Evolutionary conservation across 148 eudicot genomes (phyloP), one percentile per base, ranked within the genome.

Genomic region (Diospyros kaki): DNA sequence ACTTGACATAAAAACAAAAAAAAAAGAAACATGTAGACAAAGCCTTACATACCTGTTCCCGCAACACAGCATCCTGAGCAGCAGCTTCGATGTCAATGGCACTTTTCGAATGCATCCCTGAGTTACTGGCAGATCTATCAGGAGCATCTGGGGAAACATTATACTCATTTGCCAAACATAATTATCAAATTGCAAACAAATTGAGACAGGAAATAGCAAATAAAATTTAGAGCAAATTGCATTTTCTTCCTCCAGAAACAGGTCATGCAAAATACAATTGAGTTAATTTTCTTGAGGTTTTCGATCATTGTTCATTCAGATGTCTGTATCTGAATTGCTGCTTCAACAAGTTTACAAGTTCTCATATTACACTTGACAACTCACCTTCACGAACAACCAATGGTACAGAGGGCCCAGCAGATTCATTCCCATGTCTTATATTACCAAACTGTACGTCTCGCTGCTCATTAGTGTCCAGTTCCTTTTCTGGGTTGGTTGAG

Each of bases 1-100:
- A 28, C 2, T 17, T 17, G 12, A 11, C 64, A 42, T 43, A 55
- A 44, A 73, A 64, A 43, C 54, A 69, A 45, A 75, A 53, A 67
- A 66, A 72, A 74, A 44, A 46, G 58, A 73, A 38, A 75, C 10
- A 18, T 70, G 18, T 1, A 28, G 52, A 64, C 4, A 72, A 59
- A 66, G 66, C 44, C 8, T 13, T 50, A 77, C 76, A 71, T 91
- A 94, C 98, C 84, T 94, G 98, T 81, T 94, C 98, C 76, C 80
- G 96, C 65, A 94, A 78, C 77, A 94, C 89, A 72, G 96, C 97
- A 78, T 83, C 92, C 83, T 86, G 93, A 66, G 84, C 98, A 83
- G 86, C 88, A 84, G 83, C 81, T 73, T 94, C 98, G 80, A 94
- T 84, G 73, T 92, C 91, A 62, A 54, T 51, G 40, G 53, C 64